These are phyloP conservation scores for Kodamaea jinghongensis DNA, from an alignment of 805 yeast genomes.

Conservation along the genomic window DNA sequence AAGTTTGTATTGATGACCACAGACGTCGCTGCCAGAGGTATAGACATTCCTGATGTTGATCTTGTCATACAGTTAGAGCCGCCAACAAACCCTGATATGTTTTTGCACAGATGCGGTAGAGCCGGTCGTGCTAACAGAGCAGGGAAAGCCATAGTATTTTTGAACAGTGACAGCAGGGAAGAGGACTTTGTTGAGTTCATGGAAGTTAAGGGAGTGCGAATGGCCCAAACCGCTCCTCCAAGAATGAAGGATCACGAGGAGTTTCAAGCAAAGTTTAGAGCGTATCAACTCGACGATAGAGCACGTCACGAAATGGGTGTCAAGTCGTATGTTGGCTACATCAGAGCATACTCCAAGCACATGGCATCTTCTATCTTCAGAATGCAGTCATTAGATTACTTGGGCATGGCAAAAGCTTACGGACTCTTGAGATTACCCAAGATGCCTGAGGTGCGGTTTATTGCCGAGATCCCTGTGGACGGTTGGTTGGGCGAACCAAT, in stretches of 20 bases:
- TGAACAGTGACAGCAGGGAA: constrained; percentile 71
- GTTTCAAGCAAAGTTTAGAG: constrained; percentile 24
- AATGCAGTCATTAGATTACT: constrained; percentile 63
- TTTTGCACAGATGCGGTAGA: constrained; percentile 91
- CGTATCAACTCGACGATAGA: constrained; percentile 71
- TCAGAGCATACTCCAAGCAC: constrained; percentile 84
- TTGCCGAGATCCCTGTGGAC: constrained; percentile 56
- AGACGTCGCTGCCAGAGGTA: constrained; percentile 98
- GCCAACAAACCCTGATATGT: constrained; percentile 89
- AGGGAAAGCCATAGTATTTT: constrained; percentile 76
- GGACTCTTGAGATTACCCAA: constrained; percentile 83
- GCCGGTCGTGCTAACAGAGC: constrained; percentile 88
- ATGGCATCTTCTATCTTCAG: constrained; percentile 86
- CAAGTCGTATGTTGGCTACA: constrained; percentile 76
- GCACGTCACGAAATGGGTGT: constrained; percentile 80
- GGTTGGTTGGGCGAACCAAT: constrained; percentile 72
- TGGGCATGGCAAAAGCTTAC: constrained; percentile 69
- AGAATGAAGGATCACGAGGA: constrained; percentile 21
- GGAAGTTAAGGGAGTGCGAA: constrained; percentile 58
- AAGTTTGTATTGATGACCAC: constrained; percentile 80
- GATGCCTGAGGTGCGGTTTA: constrained; percentile 82
- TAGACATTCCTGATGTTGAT: constrained; percentile 94
- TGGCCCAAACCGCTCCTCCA: constrained; percentile 41
- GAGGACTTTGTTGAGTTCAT: constrained; percentile 78
- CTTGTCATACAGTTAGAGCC: constrained; percentile 92